These are phyloP conservation scores for Bimuria novae-zelandiae DNA, from an alignment of 2,329 filamentous ascomycete species.

Conservation along the genomic window DNA sequence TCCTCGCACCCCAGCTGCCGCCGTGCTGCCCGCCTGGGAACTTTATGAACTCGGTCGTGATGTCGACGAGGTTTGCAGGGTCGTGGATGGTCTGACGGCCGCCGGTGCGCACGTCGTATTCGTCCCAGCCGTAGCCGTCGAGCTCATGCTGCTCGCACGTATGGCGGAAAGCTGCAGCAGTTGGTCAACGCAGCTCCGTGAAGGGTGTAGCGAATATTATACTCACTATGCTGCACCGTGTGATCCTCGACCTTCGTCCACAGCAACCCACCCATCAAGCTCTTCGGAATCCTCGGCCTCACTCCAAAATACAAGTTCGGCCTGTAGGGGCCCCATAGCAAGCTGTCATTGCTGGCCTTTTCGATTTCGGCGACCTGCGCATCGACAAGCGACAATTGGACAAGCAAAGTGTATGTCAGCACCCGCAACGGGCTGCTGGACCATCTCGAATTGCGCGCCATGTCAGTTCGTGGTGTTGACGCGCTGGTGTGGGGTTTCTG, in stretches of 20 bases:
- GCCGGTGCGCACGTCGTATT: slow-evolving; percentile 87
- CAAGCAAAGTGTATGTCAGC: slow-evolving; percentile 25
- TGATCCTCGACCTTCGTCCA: slow-evolving; percentile 88
- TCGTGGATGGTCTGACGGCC: slow-evolving; percentile 92
- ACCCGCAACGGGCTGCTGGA: slow-evolving; percentile 22
- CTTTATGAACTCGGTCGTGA: slow-evolving; percentile 94
- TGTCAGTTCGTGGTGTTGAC: slow-evolving; percentile 24
- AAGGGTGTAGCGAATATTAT: background rate
- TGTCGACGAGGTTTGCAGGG: slow-evolving; percentile 81
- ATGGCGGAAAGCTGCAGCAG: slow-evolving; percentile 74
- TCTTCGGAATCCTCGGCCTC: slow-evolving; percentile 78
- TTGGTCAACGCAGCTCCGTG: slow-evolving; percentile 4
- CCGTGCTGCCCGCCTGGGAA: slow-evolving; percentile 82
- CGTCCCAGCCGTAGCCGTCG: slow-evolving; percentile 96
- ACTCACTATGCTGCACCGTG: slow-evolving; percentile 74
- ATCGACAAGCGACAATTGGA: slow-evolving; percentile 30
- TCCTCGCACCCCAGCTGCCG: slow-evolving; percentile 88
- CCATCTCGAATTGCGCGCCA: slow-evolving; percentile 31
- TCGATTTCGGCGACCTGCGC: slow-evolving; percentile 45
- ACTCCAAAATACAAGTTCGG: slow-evolving; percentile 95
- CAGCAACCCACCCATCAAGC: slow-evolving; percentile 79
- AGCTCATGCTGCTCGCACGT: slow-evolving; percentile 97
- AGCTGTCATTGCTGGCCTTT: slow-evolving; percentile 72
- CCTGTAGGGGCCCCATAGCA: slow-evolving; percentile 95
- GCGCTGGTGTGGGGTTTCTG: slow-evolving; percentile 24